phyloP scores from a whole-genome alignment of 257 asterid genomes.

The Misopates orontium region DNA sequence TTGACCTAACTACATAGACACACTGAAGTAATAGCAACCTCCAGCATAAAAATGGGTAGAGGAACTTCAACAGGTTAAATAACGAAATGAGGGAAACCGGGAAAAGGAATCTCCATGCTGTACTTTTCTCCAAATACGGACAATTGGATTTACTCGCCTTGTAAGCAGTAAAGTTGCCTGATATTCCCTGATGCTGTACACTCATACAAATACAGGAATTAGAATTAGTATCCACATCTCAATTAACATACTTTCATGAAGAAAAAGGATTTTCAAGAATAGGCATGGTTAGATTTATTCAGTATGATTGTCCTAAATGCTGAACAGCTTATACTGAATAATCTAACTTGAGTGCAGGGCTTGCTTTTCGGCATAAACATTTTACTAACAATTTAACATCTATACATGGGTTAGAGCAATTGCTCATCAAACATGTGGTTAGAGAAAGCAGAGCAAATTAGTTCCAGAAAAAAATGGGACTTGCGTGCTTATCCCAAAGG shows the following conservation, averaged over 20 bases:
- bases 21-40: slow-evolving; percentile 33
- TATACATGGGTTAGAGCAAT: background rate
- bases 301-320: background rate
- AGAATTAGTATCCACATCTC: background rate
- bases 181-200: slow-evolving; percentile 89
- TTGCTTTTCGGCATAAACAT: background rate
- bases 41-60: slow-evolving; percentile 30
- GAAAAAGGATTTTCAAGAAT: too few species aligned
- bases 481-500: background rate
- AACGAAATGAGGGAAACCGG: background rate
- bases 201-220: slow-evolving; percentile 23
- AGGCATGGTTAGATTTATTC: background rate
- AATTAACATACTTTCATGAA: background rate
- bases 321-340: background rate
- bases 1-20: slow-evolving; percentile 18
- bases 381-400: background rate
- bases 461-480: background rate
- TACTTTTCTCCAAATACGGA: slow-evolving; percentile 14
- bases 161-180: slow-evolving; percentile 83
- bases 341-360: background rate
- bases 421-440: background rate
- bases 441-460: background rate
- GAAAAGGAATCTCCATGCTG: background rate
- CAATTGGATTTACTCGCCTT: slow-evolving; percentile 51
- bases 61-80: slow-evolving; percentile 27